phyloP scores from a whole-genome alignment of 2,329 filamentous ascomycete species.

The Cercospora citrullina region DNA sequence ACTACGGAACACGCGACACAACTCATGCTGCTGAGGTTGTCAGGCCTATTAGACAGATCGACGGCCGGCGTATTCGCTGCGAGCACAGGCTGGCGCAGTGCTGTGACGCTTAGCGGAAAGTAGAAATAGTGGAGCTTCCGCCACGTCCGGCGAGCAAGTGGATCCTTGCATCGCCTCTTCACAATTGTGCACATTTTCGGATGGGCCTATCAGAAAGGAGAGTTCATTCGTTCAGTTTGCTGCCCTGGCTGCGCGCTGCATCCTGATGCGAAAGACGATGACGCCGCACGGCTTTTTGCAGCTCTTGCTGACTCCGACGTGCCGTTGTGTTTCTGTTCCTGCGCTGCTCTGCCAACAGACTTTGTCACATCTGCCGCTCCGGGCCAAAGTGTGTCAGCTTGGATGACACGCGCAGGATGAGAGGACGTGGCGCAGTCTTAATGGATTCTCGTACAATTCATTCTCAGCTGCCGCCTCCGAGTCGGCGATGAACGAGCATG shows the following conservation, averaged over 20 bases:
- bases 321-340: neutral
- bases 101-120: neutral
- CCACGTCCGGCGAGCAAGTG: neutral
- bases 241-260: neutral
- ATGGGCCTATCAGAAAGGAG: neutral
- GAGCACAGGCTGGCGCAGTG: neutral
- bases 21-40: neutral
- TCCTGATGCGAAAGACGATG: neutral
- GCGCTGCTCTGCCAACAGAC: neutral
- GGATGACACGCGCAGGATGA: neutral
- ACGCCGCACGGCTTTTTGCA: neutral
- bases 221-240: neutral
- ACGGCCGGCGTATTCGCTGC: neutral
- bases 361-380: neutral
- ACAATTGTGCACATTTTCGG: neutral
- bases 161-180: neutral
- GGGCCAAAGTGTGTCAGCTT: neutral
- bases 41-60: neutral
- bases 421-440: neutral
- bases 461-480: neutral
- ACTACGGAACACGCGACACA: neutral
- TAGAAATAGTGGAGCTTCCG: neutral
- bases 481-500: neutral
- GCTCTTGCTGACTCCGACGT: neutral
- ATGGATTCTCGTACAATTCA: neutral